phyloP scores from a whole-genome alignment of 192 early-diverging fungal genomes.

The Phlyctochytrium bullatum region DNA sequence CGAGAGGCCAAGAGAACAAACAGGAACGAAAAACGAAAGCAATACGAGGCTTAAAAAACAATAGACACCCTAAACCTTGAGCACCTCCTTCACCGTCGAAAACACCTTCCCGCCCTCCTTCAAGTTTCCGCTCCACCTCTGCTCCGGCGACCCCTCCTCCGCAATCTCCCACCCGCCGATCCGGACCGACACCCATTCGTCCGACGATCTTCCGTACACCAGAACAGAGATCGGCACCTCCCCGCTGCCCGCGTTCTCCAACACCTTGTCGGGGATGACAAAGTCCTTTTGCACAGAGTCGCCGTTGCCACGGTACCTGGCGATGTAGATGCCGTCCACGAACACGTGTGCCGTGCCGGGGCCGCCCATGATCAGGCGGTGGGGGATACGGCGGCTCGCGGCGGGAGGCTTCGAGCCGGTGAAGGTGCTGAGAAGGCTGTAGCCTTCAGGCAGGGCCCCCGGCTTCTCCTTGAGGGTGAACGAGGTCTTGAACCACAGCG shows the following conservation, averaged over 20 bases:
- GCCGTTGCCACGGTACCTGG: constrained; percentile 66
- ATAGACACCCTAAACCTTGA: background rate
- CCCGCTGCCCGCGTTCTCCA: background rate
- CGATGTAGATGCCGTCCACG: constrained; percentile 67
- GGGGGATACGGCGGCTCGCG: constrained; percentile 43
- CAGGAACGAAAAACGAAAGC: background rate
- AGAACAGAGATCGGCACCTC: constrained; percentile 13
- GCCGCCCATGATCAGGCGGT: constrained; percentile 67
- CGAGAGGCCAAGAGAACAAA: background rate
- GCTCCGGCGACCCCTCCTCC: background rate
- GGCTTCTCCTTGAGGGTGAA: constrained; percentile 8
- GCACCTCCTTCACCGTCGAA: constrained; percentile 6
- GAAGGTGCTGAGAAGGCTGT: constrained; percentile 13
- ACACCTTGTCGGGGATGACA: constrained; percentile 41
- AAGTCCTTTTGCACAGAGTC: constrained; percentile 70
- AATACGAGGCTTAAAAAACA: background rate
- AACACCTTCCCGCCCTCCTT: constrained; percentile 11
- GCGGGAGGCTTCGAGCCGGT: constrained; percentile 8
- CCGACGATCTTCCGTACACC: constrained; percentile 14
- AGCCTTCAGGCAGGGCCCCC: background rate
- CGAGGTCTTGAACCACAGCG: constrained; percentile 44
- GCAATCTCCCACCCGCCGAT: constrained; percentile 28
- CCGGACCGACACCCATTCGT: constrained; percentile 22
- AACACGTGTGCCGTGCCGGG: constrained; percentile 65
- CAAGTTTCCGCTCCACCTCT: constrained; percentile 27